A percentile compares a stretch with the other conserved stretches of the same genome.
Evolutionary conservation across 352 stramenopile species (phyloP).

Genomic region (Phytophthora sojae): DNA sequence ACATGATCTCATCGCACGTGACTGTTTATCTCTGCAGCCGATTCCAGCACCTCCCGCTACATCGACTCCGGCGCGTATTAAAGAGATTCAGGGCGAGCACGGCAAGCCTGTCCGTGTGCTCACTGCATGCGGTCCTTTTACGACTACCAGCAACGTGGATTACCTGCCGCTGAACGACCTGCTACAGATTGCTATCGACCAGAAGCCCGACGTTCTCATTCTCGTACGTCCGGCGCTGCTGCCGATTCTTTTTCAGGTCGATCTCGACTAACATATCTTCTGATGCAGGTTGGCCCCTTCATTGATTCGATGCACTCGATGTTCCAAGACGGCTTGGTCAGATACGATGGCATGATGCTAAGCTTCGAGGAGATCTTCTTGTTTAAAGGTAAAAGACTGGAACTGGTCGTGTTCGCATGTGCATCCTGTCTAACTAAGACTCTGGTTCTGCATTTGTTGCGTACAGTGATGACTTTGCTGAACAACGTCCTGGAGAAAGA

Average conservation of each 20-base stretch:
- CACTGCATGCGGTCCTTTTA: constrained; percentile 95
- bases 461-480: constrained; percentile 75
- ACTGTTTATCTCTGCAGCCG: constrained; percentile 39
- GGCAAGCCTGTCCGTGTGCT: constrained; percentile 80
- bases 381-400: constrained; percentile 68
- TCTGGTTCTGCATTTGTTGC: not conserved
- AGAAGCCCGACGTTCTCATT: constrained; percentile 95
- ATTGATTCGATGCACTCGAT: constrained; percentile 94
- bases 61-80: constrained; percentile 51
- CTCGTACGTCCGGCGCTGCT: constrained; percentile 58
- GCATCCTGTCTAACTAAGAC: not conserved
- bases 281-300: constrained; percentile 93
- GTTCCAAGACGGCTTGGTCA: constrained; percentile 85
- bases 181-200: constrained; percentile 75
- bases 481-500: constrained; percentile 70
- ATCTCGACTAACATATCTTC: not conserved
- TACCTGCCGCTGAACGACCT: constrained; percentile 97
- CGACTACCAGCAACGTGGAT: constrained; percentile 93
- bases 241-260: not conserved
- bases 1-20: not conserved
- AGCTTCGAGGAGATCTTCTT: constrained; percentile 89
- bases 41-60: constrained; percentile 66
- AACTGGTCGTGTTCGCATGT: not conserved
- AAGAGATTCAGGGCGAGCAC: constrained; percentile 55
- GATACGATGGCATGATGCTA: constrained; percentile 83